phyloP scores from a whole-genome alignment of 306 rosid genomes.

The Geum urbanum region DNA sequence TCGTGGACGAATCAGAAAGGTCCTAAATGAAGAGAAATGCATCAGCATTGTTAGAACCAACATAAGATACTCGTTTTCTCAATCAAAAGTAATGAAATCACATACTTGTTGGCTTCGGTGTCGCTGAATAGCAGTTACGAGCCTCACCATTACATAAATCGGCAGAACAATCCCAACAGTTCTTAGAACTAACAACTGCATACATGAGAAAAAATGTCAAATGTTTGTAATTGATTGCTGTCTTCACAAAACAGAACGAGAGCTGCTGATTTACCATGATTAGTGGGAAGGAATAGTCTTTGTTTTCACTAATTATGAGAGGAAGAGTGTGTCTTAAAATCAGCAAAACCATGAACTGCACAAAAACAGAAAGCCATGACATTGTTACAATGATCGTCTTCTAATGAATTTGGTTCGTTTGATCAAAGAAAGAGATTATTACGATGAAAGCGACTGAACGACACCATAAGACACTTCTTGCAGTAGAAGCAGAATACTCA shows the following conservation, averaged over 20 bases:
- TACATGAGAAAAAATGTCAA: neutral
- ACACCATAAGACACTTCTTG: conserved; percentile 54
- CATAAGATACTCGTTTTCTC: neutral
- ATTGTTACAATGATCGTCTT: neutral
- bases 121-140: conserved; percentile 50
- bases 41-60: neutral
- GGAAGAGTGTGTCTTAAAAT: conserved; percentile 81
- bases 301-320: conserved; percentile 40
- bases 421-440: conserved; percentile 20
- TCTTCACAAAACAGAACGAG: neutral
- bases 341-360: conserved; percentile 81
- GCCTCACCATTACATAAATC: conserved; percentile 56
- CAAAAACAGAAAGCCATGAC: conserved; percentile 1
- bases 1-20: conserved; percentile 39
- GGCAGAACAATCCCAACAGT: conserved; percentile 62
- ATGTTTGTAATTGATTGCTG: neutral
- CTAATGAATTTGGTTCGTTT: neutral
- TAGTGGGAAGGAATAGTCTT: conserved; percentile 54
- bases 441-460: conserved; percentile 61
- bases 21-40: conserved; percentile 32
- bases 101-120: conserved; percentile 53
- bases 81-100: neutral
- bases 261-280: conserved; percentile 46
- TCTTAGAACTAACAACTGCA: conserved; percentile 59
- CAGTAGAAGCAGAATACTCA: conserved; percentile 51